Percentiles rank a stretch among this genome's conserved stretches.
phyloP scores from a whole-genome alignment of 169 alveolate genomes.

The Sarcocystis neurona region DNA sequence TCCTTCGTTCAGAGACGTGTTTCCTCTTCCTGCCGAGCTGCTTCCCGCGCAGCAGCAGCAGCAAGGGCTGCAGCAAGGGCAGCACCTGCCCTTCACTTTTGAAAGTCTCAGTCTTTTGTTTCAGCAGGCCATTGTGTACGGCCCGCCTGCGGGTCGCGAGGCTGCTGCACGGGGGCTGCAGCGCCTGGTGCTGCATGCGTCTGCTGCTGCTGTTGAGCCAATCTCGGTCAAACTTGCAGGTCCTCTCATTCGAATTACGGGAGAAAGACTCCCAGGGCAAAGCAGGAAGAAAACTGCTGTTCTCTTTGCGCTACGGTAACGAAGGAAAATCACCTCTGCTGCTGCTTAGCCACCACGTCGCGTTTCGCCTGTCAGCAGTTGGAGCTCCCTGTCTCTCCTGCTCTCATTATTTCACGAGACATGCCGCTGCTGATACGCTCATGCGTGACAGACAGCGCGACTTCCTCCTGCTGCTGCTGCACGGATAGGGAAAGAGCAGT shows the following conservation, averaged over 20 bases:
- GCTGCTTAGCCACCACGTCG: background rate
- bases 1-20: constrained; percentile 59
- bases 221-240: constrained; percentile 72
- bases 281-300: constrained; percentile 74
- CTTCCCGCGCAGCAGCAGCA: background rate
- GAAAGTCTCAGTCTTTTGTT: background rate
- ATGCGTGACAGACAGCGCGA: too few relatives aligned
- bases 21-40: background rate
- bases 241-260: constrained; percentile 73
- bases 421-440: too few relatives aligned
- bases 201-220: constrained; percentile 65
- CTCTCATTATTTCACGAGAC: background rate
- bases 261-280: constrained; percentile 69
- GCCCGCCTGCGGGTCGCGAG: constrained; percentile 56
- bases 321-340: too few relatives aligned
- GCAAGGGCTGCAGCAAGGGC: background rate
- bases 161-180: constrained; percentile 63
- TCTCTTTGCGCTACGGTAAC: constrained; percentile 62
- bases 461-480: too few relatives aligned
- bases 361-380: background rate
- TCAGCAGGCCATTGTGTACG: constrained; percentile 34
- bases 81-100: background rate
- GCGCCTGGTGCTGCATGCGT: constrained; percentile 57
- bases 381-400: background rate
- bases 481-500: too few relatives aligned